Base-by-base conservation (phyloP, 371 early-diverging fungal genomes). In the Lichtheimia corymbifera region DNA sequence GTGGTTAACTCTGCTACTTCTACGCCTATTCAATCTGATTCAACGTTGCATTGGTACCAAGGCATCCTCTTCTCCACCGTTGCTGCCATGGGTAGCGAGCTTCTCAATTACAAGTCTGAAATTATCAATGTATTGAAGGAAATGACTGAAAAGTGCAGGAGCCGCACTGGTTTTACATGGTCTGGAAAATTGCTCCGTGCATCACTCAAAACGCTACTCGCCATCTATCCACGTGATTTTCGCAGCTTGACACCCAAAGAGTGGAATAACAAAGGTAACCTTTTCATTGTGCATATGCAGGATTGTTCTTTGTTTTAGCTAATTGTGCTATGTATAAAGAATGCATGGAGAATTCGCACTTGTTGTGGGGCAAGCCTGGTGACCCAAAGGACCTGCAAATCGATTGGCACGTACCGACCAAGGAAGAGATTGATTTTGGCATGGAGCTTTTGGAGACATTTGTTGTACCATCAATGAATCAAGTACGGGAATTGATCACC, bases 41-140 rank as follows among this genome's bases (percentile, higher is more conserved):
- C 86, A 1, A 83, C 88, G 0, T 70, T 94, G 50, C 92, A 92
- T 62, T 93, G 93, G 88, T 86, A 88, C 56, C 93, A 93, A 63
- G 74, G 73, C 14, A 84, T 91, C 43, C 60, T 92, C 20, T 78
- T 77, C 55, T 79, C 79, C 7, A 73, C 88, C 5, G 54, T 89
- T 2, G 59, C 63, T 17, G 65, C 69, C n/a, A 50, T 82, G 15
- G 92, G 90, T 40, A 51, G 66, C 0, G 86, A 83, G 7, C 50
- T 88, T 3, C 68, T 91, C 6, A 59, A 69, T 14, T 79, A 89
- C 64, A 74, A 76, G 58, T 50, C 68, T 15, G 83, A 87, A 9
- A 54, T 93, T 9, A 40, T 82, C 1, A 71, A 74, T 6, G 65
- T 88, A 0, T 67, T 79, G 0, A 68, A 73, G 15, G 63, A 74